A percentile compares a stretch with the other conserved stretches of the same genome.
Conservation (phyloP, 164 flowering plant species). For the Brasenia schreberi region DNA sequence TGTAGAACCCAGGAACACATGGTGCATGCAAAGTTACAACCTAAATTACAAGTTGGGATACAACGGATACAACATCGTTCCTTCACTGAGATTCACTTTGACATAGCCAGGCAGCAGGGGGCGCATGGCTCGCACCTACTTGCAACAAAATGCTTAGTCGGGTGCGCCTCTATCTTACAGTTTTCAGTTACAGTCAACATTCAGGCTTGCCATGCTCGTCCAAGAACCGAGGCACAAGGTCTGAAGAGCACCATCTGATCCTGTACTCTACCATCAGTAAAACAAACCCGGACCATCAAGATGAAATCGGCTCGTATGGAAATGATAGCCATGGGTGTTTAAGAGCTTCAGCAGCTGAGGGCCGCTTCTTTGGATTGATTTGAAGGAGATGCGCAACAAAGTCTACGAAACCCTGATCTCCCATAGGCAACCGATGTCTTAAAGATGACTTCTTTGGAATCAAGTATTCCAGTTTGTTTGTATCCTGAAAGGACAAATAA, state of each 20-base stretch:
- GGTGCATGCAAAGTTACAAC: background rate
- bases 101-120: background rate
- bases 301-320: conserved; percentile 94
- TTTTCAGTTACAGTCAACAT: background rate
- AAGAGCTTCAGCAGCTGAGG: conserved; percentile 81
- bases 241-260: background rate
- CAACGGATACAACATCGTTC: background rate
- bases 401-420: conserved; percentile 90
- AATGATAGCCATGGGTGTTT: conserved; percentile 94
- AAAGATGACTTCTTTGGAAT: conserved; percentile 90
- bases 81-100: background rate
- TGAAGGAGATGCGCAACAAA: conserved; percentile 84
- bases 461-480: conserved; percentile 76
- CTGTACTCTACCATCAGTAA: background rate
- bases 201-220: background rate
- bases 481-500: conserved; percentile 44
- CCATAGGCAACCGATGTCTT: conserved; percentile 90
- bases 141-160: background rate
- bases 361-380: conserved; percentile 83
- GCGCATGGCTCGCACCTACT: background rate
- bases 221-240: background rate
- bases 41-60: background rate
- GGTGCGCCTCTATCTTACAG: background rate
- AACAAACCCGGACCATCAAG: conserved; percentile 20
- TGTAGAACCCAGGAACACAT: background rate